Base-by-base conservation (phyloP, 805 yeast species). In the Lipomyces mesembrius region DNA sequence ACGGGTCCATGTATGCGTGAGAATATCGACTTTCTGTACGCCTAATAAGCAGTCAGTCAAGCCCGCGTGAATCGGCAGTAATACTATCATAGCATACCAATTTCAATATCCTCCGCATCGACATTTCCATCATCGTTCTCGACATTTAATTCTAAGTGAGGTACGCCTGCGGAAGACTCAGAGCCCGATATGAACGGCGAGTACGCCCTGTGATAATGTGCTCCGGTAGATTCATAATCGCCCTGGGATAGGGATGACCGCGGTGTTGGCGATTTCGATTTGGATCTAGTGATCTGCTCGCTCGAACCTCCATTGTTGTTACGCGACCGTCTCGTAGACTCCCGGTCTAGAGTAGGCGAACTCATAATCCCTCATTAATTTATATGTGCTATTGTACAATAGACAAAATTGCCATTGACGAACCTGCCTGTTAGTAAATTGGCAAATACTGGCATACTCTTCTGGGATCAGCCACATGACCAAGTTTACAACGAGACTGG, bases 1-100 rank as follows among this genome's bases (percentile, higher is more conserved):
- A 12, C 66, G 64, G 3, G 72, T 63, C 72, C 72, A 69, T n/a
- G 71, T 64, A 17, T 66, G 72, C 1, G 72, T 52, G 32, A 69
- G 56, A 14, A 65, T 53, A 57, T 61, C 67, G 11, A 66, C 65
- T 37, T 64, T 64, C n/a, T 59, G 68, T 7, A 69, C 71, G 29
- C 71, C 71, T 60, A 37, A n/a, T 20, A 34, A 22, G 49, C 2
- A 4, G 55, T 52, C 32, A 52, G 55, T 12, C 17, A 5, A 14
- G 27, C 11, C 25, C 8, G 32, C 32, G n/a, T 1, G 34, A 25
- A 27, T 7, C 11, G 55, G n/a, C 32, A n/a, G n/a, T 9, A 25
- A 14, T 5, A 12, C 12, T 22, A 12, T 1, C 12, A 20, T 14
- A 25, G 27, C 62, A 9, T 55, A 59, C 67, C 67, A 14, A 64